phyloP scores from a whole-genome alignment of 345 rosid species.

The Moricandia arvensis region DNA sequence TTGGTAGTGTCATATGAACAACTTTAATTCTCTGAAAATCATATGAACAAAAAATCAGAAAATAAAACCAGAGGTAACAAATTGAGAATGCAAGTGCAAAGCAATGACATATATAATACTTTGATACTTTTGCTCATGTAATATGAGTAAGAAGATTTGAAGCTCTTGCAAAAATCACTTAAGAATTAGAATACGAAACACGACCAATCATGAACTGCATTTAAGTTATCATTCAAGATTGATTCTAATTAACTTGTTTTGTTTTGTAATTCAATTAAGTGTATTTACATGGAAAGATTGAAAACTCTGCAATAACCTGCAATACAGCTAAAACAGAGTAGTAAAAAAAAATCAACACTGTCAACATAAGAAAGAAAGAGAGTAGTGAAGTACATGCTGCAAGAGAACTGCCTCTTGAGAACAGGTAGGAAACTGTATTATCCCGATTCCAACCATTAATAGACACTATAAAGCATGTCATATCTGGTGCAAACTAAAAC shows the following conservation, averaged over 20 bases:
- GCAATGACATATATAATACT: not conserved
- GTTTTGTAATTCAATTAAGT: too few relatives aligned
- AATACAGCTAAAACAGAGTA: not conserved
- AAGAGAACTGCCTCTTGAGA: slow-evolving; percentile 65
- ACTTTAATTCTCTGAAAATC: slow-evolving; percentile 68
- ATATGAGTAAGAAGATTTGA: not conserved
- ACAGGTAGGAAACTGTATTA: slow-evolving; percentile 65
- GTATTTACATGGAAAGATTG: not conserved
- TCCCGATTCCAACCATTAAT: slow-evolving; percentile 47
- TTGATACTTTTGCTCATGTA: not conserved
- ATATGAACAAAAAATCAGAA: slow-evolving; percentile 4
- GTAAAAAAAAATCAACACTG: not conserved
- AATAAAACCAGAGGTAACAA: slow-evolving; percentile 10
- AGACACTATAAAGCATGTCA: slow-evolving; percentile 64
- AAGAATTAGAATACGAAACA: not conserved
- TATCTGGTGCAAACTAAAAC: slow-evolving; percentile 35
- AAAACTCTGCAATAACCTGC: not conserved
- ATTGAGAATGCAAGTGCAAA: not conserved
- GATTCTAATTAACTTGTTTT: too few relatives aligned
- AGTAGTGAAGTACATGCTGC: slow-evolving; percentile 49
- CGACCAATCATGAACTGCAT: not conserved
- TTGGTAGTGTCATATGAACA: too few relatives aligned
- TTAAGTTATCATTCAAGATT: too few relatives aligned
- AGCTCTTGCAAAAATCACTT: not conserved
- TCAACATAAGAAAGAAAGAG: not conserved